Evolutionary conservation across 2,329 filamentous ascomycete genomes (phyloP).

Genomic region (Xylaria hypoxylon): DNA sequence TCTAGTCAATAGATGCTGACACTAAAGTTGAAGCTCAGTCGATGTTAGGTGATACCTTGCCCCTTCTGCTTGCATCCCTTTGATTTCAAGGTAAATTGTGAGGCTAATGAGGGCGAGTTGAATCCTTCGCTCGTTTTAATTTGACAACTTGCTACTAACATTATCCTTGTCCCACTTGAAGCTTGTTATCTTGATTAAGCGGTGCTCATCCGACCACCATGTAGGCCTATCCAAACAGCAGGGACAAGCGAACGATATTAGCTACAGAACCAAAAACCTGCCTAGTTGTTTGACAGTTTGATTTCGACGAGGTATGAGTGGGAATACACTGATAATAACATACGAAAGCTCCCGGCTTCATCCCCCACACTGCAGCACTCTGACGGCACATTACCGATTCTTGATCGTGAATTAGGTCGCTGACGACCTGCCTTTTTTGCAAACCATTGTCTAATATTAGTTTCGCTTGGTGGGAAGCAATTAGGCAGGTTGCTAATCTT

Average conservation of each 20-base stretch:
- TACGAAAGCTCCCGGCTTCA: constrained; percentile 1
- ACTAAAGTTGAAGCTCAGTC: constrained; percentile 33
- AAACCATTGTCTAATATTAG: constrained; percentile 24
- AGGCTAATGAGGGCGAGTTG: constrained; percentile 7
- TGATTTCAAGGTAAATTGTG: constrained; percentile 21
- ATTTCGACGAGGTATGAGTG: background rate
- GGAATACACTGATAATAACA: background rate
- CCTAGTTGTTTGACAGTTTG: constrained; percentile 8
- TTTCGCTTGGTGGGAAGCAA: constrained; percentile 27
- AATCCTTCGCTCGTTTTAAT: constrained; percentile 9
- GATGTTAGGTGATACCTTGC: constrained; percentile 36
- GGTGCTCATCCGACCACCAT: background rate
- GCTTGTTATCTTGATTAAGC: background rate
- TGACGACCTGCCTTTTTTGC: constrained; percentile 33
- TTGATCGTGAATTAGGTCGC: constrained; percentile 12
- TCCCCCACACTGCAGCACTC: background rate
- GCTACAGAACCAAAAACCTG: constrained; percentile 1
- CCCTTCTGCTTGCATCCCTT: constrained; percentile 15
- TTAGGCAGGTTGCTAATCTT: constrained; percentile 33
- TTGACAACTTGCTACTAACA: constrained; percentile 17
- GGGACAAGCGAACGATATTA: background rate
- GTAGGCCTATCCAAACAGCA: background rate
- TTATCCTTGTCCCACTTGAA: background rate
- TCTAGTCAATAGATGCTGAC: constrained; percentile 49
- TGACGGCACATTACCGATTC: constrained; percentile 10